Conservation (phyloP, 495 filamentous ascomycete genomes). For the Thermochaetoides thermophila region DNA sequence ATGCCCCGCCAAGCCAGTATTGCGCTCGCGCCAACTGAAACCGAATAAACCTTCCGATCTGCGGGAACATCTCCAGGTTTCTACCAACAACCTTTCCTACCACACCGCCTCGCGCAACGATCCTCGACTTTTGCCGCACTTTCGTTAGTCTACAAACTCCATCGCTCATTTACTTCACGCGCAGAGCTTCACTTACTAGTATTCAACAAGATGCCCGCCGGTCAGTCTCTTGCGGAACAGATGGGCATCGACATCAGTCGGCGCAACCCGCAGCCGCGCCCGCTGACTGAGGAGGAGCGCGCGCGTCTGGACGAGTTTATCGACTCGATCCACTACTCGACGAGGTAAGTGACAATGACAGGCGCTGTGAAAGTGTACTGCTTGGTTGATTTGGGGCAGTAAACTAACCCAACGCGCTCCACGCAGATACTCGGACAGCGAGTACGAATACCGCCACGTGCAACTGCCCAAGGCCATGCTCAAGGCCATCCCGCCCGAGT, state of each 20-base stretch:
- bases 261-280: slow-evolving; percentile 72
- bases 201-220: slow-evolving; percentile 11
- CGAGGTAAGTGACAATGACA: slow-evolving; percentile 43
- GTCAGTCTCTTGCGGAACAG: slow-evolving; percentile 13
- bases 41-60: no score
- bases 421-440: slow-evolving; percentile 66
- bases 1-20: no score
- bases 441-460: slow-evolving; percentile 90
- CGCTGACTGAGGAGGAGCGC: slow-evolving; percentile 65
- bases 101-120: no score
- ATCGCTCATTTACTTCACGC: no score
- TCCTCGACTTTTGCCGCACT: no score
- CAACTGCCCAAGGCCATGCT: slow-evolving; percentile 96
- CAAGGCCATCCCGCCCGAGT: slow-evolving; percentile 89
- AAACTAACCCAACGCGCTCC: no score
- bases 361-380: neutral
- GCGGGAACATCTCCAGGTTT: no score
- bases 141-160: no score
- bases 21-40: no score
- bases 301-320: slow-evolving; percentile 78
- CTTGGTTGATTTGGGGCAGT: no score
- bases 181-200: no score
- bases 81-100: no score
- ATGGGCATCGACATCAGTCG: slow-evolving; percentile 64
- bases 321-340: slow-evolving; percentile 88